These are phyloP conservation scores for Histomonas meleagridis DNA, from an alignment of 208 protist genomes.

Conservation along the genomic window DNA sequence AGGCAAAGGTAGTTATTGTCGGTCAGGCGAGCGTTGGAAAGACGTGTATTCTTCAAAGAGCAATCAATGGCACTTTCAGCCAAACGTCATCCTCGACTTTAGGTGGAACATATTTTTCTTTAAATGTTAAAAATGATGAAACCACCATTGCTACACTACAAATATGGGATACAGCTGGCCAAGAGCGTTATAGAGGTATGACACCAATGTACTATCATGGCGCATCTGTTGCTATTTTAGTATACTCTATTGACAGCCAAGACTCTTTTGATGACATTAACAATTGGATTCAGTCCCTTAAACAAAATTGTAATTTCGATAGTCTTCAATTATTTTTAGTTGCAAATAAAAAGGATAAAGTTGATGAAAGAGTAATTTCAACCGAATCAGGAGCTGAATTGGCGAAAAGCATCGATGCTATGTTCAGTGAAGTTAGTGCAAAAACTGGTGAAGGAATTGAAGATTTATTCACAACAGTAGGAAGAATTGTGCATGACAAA, in stretches of 20 bases:
- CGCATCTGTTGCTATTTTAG: not conserved
- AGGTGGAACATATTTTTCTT: not conserved
- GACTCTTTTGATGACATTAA: not conserved
- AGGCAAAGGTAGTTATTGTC: not conserved
- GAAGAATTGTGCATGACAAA: no score
- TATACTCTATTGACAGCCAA: not conserved
- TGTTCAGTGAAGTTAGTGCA: not conserved
- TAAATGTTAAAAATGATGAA: not conserved
- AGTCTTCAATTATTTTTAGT: not conserved
- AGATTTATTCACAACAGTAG: not conserved
- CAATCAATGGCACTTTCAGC: not conserved
- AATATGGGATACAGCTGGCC: constrained; percentile 19
- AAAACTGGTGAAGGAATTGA: not conserved
- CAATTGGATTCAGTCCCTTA: not conserved
- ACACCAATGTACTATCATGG: not conserved
- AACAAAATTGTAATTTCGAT: not conserved
- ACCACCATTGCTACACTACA: not conserved
- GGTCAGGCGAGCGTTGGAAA: not conserved
- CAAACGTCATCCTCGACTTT: not conserved
- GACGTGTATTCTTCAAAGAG: not conserved
- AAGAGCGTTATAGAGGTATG: not conserved
- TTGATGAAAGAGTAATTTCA: not conserved
- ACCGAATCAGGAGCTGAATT: not conserved
- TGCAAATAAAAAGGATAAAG: not conserved
- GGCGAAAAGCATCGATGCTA: not conserved